These are phyloP conservation scores for Cytospora schulzeri DNA, from an alignment of 2,329 filamentous ascomycete genomes.

Conservation along the genomic window DNA sequence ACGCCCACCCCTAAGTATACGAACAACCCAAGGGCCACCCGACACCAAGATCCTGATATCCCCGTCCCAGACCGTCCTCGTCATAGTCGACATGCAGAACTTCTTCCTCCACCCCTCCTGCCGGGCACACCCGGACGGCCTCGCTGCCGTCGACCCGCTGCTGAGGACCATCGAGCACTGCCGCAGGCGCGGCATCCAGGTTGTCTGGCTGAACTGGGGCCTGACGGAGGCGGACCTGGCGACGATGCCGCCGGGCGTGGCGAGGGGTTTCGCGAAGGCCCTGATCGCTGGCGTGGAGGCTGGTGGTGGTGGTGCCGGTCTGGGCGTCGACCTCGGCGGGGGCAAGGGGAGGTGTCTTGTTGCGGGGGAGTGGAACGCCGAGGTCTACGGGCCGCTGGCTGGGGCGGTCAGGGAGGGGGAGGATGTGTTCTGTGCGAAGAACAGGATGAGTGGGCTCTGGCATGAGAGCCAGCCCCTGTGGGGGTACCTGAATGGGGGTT, in stretches of 20 bases:
- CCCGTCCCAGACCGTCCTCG: constrained; percentile 46
- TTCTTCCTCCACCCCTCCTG: constrained; percentile 50
- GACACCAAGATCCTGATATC: constrained; percentile 42
- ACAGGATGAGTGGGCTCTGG: constrained; percentile 62
- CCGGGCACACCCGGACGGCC: constrained; percentile 44
- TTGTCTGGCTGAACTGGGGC: constrained; percentile 62
- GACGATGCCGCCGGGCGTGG: constrained; percentile 51
- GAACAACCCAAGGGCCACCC: constrained; percentile 34
- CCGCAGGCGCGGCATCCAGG: constrained; percentile 50
- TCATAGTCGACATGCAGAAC: constrained; percentile 58
- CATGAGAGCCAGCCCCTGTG: constrained; percentile 45
- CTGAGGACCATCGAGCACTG: constrained; percentile 48
- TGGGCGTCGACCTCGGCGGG: constrained; percentile 51
- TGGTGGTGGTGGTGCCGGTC: constrained; percentile 33
- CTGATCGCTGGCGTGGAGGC: constrained; percentile 32
- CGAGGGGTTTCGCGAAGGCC: constrained; percentile 49
- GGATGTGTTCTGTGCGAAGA: constrained; percentile 58
- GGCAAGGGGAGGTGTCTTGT: constrained; percentile 50
- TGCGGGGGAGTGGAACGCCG: constrained; percentile 58
- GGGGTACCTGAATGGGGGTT: constrained; percentile 40
- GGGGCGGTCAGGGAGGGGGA: constrained; percentile 37
- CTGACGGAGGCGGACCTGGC: constrained; percentile 53
- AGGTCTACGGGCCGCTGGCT: constrained; percentile 50
- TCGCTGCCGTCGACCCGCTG: constrained; percentile 44
- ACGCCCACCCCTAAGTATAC: constrained; percentile 28